Conservation (phyloP, 176 grass and related monocot species). For the Chloris gayana region DNA sequence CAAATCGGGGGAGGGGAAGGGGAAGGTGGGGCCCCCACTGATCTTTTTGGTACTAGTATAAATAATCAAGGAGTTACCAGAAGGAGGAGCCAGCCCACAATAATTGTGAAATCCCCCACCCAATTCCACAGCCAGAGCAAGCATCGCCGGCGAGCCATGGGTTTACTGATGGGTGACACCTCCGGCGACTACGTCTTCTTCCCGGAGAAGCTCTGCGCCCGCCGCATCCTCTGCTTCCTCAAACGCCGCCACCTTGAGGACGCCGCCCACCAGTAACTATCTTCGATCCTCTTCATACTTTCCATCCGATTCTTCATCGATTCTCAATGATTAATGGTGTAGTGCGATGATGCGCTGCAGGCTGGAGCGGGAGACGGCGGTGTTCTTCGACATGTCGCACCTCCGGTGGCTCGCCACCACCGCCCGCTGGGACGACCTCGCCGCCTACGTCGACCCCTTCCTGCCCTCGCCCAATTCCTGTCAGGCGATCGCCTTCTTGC, state of each 20-base stretch:
- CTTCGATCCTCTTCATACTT: too few relatives aligned
- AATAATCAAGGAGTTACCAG: too few relatives aligned
- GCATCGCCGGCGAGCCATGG: too few relatives aligned
- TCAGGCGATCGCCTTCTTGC: not conserved
- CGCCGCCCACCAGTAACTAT: not conserved
- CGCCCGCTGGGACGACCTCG: not conserved
- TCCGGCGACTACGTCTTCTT: not conserved
- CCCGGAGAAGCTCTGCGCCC: not conserved
- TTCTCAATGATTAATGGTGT: too few relatives aligned
- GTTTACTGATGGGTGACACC: not conserved
- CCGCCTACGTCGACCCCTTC: not conserved
- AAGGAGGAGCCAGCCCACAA: too few relatives aligned
- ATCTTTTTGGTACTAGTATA: too few relatives aligned
- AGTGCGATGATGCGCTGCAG: not conserved
- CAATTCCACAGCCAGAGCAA: too few relatives aligned
- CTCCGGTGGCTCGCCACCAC: not conserved
- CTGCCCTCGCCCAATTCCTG: not conserved
- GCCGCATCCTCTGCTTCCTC: conserved; percentile 16
- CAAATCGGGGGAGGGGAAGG: too few relatives aligned
- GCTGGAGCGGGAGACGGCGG: not conserved
- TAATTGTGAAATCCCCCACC: too few relatives aligned
- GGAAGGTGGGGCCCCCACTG: too few relatives aligned
- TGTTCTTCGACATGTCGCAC: not conserved
- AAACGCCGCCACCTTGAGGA: not conserved
- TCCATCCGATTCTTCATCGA: too few relatives aligned